These are phyloP conservation scores for Protomyces lactucae-debilis DNA, from an alignment of 1,139 yeast species.

Conservation along the genomic window DNA sequence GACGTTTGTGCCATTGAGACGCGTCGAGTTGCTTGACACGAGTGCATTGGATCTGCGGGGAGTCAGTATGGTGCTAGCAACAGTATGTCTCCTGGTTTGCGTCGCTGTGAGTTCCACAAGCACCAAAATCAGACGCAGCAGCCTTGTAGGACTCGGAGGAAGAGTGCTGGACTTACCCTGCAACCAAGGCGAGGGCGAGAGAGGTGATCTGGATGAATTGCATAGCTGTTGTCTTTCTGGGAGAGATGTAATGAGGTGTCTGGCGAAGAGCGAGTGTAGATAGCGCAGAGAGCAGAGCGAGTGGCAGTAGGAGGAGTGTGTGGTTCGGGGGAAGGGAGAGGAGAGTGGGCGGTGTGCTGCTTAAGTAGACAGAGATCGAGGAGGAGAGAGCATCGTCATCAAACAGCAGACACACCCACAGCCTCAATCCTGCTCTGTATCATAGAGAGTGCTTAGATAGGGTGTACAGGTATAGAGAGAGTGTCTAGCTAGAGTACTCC, in stretches of 20 bases:
- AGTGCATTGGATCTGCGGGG: too few relatives aligned
- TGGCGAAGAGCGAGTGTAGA: neutral
- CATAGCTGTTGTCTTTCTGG: neutral
- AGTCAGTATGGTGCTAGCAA: too few relatives aligned
- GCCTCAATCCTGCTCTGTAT: too few relatives aligned
- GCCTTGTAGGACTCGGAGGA: too few relatives aligned
- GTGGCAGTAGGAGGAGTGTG: neutral
- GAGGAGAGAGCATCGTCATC: neutral
- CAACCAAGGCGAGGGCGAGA: neutral
- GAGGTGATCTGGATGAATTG: neutral
- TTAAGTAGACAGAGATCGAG: neutral
- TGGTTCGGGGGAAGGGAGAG: neutral
- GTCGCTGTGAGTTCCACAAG: too few relatives aligned
- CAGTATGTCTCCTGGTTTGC: too few relatives aligned
- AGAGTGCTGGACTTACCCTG: too few relatives aligned
- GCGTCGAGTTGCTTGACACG: neutral
- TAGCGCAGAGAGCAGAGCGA: neutral
- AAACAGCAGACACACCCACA: too few relatives aligned
- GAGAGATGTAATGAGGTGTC: neutral
- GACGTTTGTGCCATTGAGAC: neutral
- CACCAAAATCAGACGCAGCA: too few relatives aligned
- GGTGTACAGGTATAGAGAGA: too few relatives aligned
- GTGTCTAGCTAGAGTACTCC: too few relatives aligned
- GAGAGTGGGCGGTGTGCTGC: neutral
- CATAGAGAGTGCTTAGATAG: too few relatives aligned